Evolutionary conservation across 352 stramenopile genomes (phyloP).

Genomic region (Aphanomyces stellatus): DNA sequence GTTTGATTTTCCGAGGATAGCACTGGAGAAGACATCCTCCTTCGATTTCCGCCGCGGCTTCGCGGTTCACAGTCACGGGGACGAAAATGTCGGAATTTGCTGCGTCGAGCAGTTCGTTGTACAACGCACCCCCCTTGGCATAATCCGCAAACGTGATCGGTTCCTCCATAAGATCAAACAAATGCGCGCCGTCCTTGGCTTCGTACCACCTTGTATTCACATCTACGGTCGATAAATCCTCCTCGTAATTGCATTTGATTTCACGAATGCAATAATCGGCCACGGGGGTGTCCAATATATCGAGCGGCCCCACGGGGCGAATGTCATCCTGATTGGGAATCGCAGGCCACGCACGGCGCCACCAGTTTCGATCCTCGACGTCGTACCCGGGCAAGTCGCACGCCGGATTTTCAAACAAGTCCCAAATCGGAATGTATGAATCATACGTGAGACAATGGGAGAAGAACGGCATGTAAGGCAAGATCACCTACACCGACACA

Average conservation of each 20-base stretch:
- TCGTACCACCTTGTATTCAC: slow-evolving; percentile 95
- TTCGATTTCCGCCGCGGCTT: slow-evolving; percentile 53
- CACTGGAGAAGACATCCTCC: slow-evolving; percentile 87
- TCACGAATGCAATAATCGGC: slow-evolving; percentile 88
- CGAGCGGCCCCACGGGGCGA: slow-evolving; percentile 73
- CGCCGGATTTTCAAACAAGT: slow-evolving; percentile 82
- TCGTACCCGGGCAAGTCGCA: slow-evolving; percentile 84
- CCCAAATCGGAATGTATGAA: slow-evolving; percentile 91
- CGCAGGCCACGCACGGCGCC: slow-evolving; percentile 58
- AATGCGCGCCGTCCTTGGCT: slow-evolving; percentile 62
- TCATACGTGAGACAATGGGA: slow-evolving; percentile 96
- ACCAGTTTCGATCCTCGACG: slow-evolving; percentile 56
- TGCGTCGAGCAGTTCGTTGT: slow-evolving; percentile 44
- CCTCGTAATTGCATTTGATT: slow-evolving; percentile 90
- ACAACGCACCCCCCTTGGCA: slow-evolving; percentile 55
- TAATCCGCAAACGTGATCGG: slow-evolving; percentile 88
- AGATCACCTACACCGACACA: slow-evolving; percentile 37
- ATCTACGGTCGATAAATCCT: slow-evolving; percentile 81
- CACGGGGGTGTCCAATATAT: slow-evolving; percentile 82
- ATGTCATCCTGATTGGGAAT: slow-evolving; percentile 95
- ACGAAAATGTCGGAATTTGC: slow-evolving; percentile 91
- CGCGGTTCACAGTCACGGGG: slow-evolving; percentile 87
- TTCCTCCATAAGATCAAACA: slow-evolving; percentile 91
- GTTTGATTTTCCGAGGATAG: slow-evolving; percentile 87
- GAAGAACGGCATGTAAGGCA: slow-evolving; percentile 95